These are phyloP conservation scores for Delitschia confertaspora DNA, from an alignment of 495 filamentous ascomycete genomes.

Conservation along the genomic window DNA sequence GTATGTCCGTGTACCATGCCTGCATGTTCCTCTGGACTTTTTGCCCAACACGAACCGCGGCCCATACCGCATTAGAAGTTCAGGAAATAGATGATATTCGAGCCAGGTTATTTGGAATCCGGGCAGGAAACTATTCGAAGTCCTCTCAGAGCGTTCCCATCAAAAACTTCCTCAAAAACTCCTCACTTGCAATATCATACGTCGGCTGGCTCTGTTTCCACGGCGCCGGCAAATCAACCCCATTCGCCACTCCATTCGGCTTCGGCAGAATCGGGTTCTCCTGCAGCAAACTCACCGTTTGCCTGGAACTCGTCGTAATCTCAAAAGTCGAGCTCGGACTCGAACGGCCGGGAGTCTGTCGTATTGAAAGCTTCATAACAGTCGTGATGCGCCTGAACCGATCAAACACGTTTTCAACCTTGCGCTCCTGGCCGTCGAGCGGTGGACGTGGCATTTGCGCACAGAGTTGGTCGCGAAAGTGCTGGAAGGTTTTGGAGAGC, in stretches of 20 bases:
- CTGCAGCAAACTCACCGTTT: conserved; percentile 14
- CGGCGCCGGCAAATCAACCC: conserved; percentile 7
- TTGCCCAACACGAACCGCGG: too few species aligned
- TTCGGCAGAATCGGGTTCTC: conserved; percentile 13
- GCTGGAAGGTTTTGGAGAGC: conserved; percentile 12
- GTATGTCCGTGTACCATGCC: too few species aligned
- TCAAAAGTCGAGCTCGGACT: conserved; percentile 20
- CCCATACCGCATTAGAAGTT: too few species aligned
- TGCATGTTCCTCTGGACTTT: too few species aligned
- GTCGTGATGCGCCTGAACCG: conserved; percentile 18
- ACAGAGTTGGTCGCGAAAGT: conserved; percentile 15
- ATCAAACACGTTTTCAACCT: conserved; percentile 18
- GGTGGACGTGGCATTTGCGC: conserved; percentile 7
- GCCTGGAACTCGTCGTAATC: conserved; percentile 14
- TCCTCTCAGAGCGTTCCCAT: conserved; percentile 18
- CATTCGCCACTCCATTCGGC: conserved; percentile 8
- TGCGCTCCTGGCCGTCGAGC: conserved; percentile 8
- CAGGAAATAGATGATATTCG: too few species aligned
- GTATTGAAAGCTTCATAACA: conserved; percentile 15
- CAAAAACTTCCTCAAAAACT: conserved; percentile 17
- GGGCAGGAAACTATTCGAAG: too few species aligned
- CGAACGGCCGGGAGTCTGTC: background rate
- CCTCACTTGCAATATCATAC: conserved; percentile 10
- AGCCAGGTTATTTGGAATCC: too few species aligned
- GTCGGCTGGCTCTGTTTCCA: conserved; percentile 15